Percentiles rank a stretch among this genome's conserved stretches.
These are phyloP conservation scores for Candida manassasensis DNA, from an alignment of 805 yeast genomes.

Conservation along the genomic window DNA sequence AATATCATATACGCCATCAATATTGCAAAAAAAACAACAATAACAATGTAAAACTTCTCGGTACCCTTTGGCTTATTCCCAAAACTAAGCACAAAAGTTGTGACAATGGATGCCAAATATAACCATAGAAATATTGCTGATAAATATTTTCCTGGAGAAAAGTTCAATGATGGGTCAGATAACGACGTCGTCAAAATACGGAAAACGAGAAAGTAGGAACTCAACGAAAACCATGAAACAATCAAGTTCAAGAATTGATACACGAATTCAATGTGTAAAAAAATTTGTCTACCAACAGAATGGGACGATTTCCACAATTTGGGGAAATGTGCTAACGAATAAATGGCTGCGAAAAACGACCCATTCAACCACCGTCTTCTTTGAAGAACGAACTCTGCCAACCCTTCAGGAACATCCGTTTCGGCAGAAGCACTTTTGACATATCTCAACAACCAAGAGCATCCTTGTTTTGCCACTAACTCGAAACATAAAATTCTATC, in stretches of 20 bases:
- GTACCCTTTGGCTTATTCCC: constrained; percentile 66
- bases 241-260: constrained; percentile 52
- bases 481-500: constrained; percentile 66
- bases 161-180: constrained; percentile 29
- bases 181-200: constrained; percentile 55
- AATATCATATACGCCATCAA: constrained; percentile 56
- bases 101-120: constrained; percentile 50
- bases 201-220: constrained; percentile 59
- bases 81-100: constrained; percentile 58
- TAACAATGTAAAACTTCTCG: constrained; percentile 47
- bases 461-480: constrained; percentile 52
- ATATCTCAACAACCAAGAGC: constrained; percentile 59
- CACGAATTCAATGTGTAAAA: constrained; percentile 50
- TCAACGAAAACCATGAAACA: constrained; percentile 61
- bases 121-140: constrained; percentile 52
- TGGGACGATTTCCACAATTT: constrained; percentile 54
- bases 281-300: constrained; percentile 44
- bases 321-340: constrained; percentile 51
- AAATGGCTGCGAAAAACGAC: constrained; percentile 62
- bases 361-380: constrained; percentile 70
- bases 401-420: constrained; percentile 61
- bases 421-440: constrained; percentile 62
- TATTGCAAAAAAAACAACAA: constrained; percentile 53
- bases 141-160: constrained; percentile 45
- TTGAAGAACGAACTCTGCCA: constrained; percentile 60